These are phyloP conservation scores for Vitellaria paradoxa DNA, from an alignment of 179 eudicot genomes.

Conservation along the genomic window DNA sequence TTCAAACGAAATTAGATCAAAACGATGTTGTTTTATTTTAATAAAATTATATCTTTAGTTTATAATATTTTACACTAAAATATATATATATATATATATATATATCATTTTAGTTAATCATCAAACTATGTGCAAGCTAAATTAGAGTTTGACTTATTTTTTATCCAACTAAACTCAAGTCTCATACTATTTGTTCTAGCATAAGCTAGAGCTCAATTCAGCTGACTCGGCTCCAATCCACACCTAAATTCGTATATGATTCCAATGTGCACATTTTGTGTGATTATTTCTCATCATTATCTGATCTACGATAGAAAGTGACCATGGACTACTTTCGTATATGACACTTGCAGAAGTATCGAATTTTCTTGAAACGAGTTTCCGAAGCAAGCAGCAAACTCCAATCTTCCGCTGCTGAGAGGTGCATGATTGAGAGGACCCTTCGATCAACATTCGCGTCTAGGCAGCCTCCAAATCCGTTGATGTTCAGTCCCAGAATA, in stretches of 20 bases:
- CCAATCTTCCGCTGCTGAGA: slow-evolving; percentile 1
- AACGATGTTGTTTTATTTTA: too few relatives aligned
- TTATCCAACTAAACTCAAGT: too few relatives aligned
- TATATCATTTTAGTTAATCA: too few relatives aligned
- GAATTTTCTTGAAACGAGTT: slow-evolving; percentile 28
- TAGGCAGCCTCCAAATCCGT: not conserved
- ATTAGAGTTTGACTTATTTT: too few relatives aligned
- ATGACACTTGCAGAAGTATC: slow-evolving; percentile 34
- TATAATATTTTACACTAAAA: too few relatives aligned
- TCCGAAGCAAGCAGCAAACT: slow-evolving; percentile 22
- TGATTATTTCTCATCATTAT: not conserved
- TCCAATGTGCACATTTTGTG: not conserved
- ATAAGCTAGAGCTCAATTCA: too few relatives aligned
- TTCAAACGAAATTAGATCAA: too few relatives aligned
- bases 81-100: too few relatives aligned
- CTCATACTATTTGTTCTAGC: too few relatives aligned
- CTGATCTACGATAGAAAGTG: not conserved
- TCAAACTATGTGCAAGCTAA: too few relatives aligned
- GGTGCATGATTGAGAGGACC: not conserved
- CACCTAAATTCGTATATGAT: not conserved
- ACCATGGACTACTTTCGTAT: not conserved
- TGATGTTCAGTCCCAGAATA: not conserved
- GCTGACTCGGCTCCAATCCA: too few relatives aligned
- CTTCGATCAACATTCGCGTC: not conserved
- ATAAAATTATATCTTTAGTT: too few relatives aligned